Percentiles rank a stretch among this genome's conserved stretches.
Conservation (phyloP, 164 flowering plant genomes). For the Sextonia rubra region DNA sequence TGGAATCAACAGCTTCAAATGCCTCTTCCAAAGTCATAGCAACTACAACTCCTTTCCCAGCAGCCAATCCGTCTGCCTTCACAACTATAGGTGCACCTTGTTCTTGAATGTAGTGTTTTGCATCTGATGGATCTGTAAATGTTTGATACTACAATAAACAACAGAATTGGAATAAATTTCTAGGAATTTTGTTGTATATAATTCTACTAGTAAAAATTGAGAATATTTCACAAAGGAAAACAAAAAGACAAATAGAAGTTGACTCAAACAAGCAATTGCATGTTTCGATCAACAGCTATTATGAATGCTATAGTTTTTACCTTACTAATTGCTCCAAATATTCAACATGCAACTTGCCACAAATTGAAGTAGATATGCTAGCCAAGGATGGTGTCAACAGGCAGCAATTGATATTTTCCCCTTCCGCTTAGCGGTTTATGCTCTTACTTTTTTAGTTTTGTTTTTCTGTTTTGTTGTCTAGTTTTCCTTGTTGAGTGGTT, state of each 20-base stretch:
- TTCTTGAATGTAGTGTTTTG: slow-evolving; percentile 73
- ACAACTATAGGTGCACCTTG: slow-evolving; percentile 92
- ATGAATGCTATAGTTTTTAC: background rate
- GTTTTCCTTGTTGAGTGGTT: too few species aligned
- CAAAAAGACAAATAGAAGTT: background rate
- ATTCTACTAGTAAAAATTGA: background rate
- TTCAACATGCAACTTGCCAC: background rate
- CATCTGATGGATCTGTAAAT: slow-evolving; percentile 67
- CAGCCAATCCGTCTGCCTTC: slow-evolving; percentile 94
- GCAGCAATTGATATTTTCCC: too few species aligned
- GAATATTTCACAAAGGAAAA: background rate
- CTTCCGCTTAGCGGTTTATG: too few species aligned
- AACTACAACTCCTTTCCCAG: slow-evolving; percentile 95
- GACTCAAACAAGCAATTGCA: background rate
- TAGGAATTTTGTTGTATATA: background rate
- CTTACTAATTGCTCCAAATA: background rate
- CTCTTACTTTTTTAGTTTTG: too few species aligned
- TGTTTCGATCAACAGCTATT: background rate
- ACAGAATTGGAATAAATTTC: slow-evolving; percentile 8
- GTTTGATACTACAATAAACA: slow-evolving; percentile 71
- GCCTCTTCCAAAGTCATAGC: slow-evolving; percentile 91
- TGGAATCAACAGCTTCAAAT: slow-evolving; percentile 80
- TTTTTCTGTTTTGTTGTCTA: too few species aligned
- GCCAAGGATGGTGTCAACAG: too few species aligned
- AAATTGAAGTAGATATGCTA: background rate